phyloP scores from a whole-genome alignment of 2,329 filamentous ascomycete genomes.

The Thielaviopsis euricoi region DNA sequence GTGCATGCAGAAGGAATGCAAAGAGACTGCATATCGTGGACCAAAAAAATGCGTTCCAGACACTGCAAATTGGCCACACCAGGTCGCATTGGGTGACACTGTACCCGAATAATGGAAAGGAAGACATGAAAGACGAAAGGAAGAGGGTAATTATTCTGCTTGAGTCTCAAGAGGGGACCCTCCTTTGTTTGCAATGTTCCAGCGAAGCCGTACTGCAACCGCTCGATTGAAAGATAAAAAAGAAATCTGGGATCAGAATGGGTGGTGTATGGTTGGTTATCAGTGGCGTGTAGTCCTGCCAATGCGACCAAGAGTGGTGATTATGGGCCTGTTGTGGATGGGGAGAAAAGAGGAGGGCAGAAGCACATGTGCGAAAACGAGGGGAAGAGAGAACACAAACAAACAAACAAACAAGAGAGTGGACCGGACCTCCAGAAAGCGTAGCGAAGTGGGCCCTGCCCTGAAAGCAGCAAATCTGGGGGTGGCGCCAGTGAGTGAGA shows the following conservation, averaged over 20 bases:
- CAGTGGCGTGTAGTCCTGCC: neutral
- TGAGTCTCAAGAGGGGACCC: neutral
- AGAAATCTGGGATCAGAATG: neutral
- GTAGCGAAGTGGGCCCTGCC: too few species aligned
- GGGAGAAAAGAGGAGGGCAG: neutral
- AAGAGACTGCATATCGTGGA: neutral
- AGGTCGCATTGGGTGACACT: neutral
- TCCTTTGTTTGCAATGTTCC: neutral
- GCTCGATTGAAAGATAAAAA: neutral
- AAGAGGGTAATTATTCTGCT: neutral
- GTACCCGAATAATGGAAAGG: neutral
- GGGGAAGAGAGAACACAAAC: neutral
- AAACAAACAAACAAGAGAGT: neutral
- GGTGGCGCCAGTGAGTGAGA: too few species aligned
- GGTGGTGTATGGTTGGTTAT: neutral
- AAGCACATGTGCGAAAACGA: neutral
- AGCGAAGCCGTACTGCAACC: neutral
- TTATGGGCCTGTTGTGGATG: neutral
- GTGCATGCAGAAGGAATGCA: neutral
- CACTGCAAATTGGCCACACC: neutral
- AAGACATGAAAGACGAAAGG: neutral
- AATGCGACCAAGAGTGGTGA: neutral
- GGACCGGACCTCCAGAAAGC: too few species aligned
- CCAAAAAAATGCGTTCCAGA: neutral
- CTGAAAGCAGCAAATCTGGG: too few species aligned